These are phyloP conservation scores for slime mould (Dictyostelium discoideum) DNA, from an alignment of 78 protist species.

Conservation along the genomic window DNA sequence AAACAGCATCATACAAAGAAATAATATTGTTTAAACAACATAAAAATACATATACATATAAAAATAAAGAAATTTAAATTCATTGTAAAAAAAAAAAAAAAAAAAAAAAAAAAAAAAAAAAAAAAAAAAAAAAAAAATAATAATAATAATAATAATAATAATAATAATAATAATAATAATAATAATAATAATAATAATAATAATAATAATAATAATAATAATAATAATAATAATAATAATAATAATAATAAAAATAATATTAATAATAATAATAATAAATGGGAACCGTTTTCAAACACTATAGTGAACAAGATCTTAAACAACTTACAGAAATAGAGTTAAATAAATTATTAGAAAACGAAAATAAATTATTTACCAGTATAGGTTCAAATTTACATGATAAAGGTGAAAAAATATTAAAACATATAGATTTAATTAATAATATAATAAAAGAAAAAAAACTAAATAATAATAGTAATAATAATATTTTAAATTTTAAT, in stretches of 20 bases:
- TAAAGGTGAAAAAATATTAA: slow-evolving; percentile 45
- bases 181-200: no score
- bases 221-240: no score
- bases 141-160: no score
- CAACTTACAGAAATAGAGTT: background rate
- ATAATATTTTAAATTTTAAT: background rate
- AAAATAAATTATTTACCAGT: background rate
- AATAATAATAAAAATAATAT: no score
- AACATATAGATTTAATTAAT: background rate
- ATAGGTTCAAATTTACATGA: slow-evolving; percentile 52
- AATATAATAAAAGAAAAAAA: background rate
- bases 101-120: no score
- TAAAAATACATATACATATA: background rate
- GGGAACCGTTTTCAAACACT: background rate
- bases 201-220: no score
- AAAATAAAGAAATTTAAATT: no score
- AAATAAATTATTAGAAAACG: background rate
- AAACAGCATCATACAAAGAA: background rate
- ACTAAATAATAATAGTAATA: background rate
- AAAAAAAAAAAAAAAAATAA: background rate
- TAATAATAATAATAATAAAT: background rate
- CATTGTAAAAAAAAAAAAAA: background rate
- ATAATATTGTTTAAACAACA: background rate
- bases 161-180: no score
- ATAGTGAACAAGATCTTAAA: slow-evolving; percentile 1